A percentile compares a stretch with the other conserved stretches of the same genome.
These are phyloP conservation scores for Blastobotrys capitulatus DNA, from an alignment of 1,139 yeast genomes.

Conservation along the genomic window DNA sequence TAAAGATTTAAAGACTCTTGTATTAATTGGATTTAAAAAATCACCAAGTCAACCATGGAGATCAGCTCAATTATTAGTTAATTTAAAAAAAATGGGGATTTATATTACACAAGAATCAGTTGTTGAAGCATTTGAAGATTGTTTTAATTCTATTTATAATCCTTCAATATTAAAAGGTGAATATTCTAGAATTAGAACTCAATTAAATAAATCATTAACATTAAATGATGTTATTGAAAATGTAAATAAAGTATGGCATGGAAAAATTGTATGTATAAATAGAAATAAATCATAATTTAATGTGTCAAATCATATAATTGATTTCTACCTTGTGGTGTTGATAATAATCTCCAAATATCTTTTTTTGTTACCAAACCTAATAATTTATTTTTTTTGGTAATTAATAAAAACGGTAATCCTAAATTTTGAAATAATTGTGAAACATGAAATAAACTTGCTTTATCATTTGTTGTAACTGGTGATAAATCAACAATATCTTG, in stretches of 20 bases:
- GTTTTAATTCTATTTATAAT: conserved; percentile 5
- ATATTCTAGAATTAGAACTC: conserved; percentile 3
- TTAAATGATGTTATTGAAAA: conserved; percentile 5
- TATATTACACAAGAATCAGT: conserved; percentile 5
- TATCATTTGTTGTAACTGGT: conserved; percentile 29
- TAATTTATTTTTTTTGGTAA: conserved; percentile 38
- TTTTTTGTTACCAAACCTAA: conserved; percentile 63
- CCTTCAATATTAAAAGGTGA: conserved; percentile 2
- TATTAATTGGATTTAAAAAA: conserved; percentile 9
- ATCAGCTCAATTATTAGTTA: conserved; percentile 5
- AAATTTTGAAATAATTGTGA: conserved; percentile 46
- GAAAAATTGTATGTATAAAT: not conserved
- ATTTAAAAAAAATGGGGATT: conserved; percentile 10
- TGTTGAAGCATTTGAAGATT: conserved; percentile 3
- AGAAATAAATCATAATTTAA: not conserved
- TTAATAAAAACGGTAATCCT: conserved; percentile 48
- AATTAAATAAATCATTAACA: not conserved
- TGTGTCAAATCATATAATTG: not conserved
- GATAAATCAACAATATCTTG: conserved; percentile 25
- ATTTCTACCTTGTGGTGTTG: conserved; percentile 11
- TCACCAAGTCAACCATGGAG: conserved; percentile 11
- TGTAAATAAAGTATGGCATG: conserved; percentile 11
- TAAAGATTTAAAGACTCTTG: not conserved
- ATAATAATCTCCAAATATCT: conserved; percentile 51
- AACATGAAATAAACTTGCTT: conserved; percentile 40